These are phyloP conservation scores for Lentinula lateritia DNA, from an alignment of 768 basidiomycete genomes.

Conservation along the genomic window DNA sequence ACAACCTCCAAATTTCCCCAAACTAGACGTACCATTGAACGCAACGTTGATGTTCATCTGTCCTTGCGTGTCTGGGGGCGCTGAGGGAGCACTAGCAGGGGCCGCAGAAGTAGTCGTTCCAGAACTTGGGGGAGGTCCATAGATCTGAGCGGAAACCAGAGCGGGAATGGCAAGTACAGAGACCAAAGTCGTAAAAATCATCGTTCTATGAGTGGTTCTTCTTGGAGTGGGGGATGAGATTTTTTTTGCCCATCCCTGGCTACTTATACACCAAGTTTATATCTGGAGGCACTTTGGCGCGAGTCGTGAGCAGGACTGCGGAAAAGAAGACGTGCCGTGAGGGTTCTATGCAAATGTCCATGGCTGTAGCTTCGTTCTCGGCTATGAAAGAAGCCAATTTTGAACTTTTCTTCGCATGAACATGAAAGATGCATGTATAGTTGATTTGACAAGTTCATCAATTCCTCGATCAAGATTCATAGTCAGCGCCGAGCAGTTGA, in stretches of 20 bases:
- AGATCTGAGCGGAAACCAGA: background rate
- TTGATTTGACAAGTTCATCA: background rate
- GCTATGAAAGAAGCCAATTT: background rate
- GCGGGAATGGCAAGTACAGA: background rate
- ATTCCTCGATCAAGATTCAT: constrained; percentile 2
- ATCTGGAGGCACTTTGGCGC: background rate
- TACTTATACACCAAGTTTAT: background rate
- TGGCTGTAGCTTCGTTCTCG: background rate
- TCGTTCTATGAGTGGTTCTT: background rate
- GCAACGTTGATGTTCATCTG: constrained; percentile 42
- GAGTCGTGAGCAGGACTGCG: background rate
- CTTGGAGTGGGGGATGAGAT: background rate
- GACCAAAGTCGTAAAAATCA: constrained; percentile 3
- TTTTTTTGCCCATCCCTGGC: background rate
- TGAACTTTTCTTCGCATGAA: constrained; percentile 5
- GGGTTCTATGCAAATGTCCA: background rate
- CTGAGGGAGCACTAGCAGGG: constrained; percentile 28
- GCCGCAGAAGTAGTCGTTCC: constrained; percentile 7
- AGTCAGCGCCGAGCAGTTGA: background rate
- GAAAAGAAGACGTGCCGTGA: background rate
- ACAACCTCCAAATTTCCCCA: background rate
- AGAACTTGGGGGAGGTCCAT: background rate
- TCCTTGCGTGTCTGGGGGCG: constrained; percentile 29
- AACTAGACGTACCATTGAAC: constrained; percentile 14
- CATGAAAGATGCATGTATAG: background rate